Percentiles rank a stretch among this genome's conserved stretches.
These are phyloP conservation scores for Wickerhamiella kazuoi DNA, from an alignment of 805 yeast species.

Conservation along the genomic window DNA sequence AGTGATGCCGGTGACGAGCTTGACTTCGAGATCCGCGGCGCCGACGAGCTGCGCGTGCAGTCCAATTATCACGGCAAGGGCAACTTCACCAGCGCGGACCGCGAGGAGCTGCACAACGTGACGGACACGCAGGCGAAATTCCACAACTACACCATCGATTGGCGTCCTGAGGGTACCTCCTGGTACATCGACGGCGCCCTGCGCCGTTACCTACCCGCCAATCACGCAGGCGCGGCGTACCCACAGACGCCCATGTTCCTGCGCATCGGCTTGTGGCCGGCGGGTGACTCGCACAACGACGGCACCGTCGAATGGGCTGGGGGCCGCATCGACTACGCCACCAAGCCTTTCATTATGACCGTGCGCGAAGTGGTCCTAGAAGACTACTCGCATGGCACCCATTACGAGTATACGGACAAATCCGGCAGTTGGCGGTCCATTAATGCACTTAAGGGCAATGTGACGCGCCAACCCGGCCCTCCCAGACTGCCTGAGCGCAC, in stretches of 20 bases:
- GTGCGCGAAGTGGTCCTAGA: slow-evolving; percentile 43
- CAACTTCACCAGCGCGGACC: neutral
- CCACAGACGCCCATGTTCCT: slow-evolving; percentile 83
- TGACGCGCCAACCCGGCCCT: too few species aligned
- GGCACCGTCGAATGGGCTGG: slow-evolving; percentile 69
- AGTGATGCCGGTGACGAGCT: slow-evolving; percentile 78
- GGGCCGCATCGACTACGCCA: slow-evolving; percentile 34
- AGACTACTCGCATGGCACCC: slow-evolving; percentile 33
- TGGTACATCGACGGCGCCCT: slow-evolving; percentile 60
- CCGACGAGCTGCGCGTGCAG: slow-evolving; percentile 57
- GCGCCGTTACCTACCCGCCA: slow-evolving; percentile 42
- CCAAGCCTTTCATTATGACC: slow-evolving; percentile 37
- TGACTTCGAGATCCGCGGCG: slow-evolving; percentile 77
- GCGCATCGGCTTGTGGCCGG: slow-evolving; percentile 40
- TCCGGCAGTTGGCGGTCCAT: slow-evolving; percentile 27
- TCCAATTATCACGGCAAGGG: slow-evolving; percentile 19
- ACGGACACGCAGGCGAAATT: slow-evolving; percentile 18
- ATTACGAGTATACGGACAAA: slow-evolving; percentile 26
- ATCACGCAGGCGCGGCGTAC: slow-evolving; percentile 26
- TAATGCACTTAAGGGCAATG: slow-evolving; percentile 23
- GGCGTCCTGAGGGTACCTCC: slow-evolving; percentile 47
- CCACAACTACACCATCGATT: slow-evolving; percentile 72
- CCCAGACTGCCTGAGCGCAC: too few species aligned
- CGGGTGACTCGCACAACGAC: slow-evolving; percentile 32
- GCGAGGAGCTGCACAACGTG: neutral